These are phyloP conservation scores for Pyrenula massariospora DNA, from an alignment of 495 filamentous ascomycete genomes.

Conservation along the genomic window DNA sequence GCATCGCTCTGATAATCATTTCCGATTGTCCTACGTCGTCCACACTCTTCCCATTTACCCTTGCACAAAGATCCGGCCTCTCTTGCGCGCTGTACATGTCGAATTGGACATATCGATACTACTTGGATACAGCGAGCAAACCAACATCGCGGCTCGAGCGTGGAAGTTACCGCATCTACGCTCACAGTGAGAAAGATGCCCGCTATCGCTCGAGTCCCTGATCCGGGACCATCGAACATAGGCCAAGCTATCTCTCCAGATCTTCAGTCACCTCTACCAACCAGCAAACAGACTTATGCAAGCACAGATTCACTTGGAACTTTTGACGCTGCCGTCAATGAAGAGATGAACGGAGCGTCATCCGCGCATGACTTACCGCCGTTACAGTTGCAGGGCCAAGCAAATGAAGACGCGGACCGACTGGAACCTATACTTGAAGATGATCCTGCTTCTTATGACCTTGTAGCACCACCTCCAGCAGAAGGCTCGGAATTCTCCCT, in stretches of 20 bases:
- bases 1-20: too few relatives aligned
- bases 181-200: too few relatives aligned
- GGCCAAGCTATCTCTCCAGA: background rate
- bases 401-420: background rate
- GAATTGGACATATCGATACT: too few relatives aligned
- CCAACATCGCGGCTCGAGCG: too few relatives aligned
- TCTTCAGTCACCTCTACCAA: background rate
- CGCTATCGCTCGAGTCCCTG: background rate
- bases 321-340: background rate
- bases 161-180: too few relatives aligned
- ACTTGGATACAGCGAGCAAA: too few relatives aligned
- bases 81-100: too few relatives aligned
- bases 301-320: background rate
- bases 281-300: background rate
- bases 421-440: slow-evolving; percentile 4
- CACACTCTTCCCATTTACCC: too few relatives aligned
- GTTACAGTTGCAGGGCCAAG: background rate
- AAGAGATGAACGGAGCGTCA: background rate
- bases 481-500: slow-evolving; percentile 15
- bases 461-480: slow-evolving; percentile 15
- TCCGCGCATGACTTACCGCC: background rate
- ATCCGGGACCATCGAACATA: background rate
- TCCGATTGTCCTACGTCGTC: too few relatives aligned
- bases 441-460: slow-evolving; percentile 16
- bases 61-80: too few relatives aligned